A percentile compares a stretch with the other conserved stretches of the same genome.
Conservation (phyloP, 140 eudicot genomes). For the Ambrosia hybrid region DNA sequence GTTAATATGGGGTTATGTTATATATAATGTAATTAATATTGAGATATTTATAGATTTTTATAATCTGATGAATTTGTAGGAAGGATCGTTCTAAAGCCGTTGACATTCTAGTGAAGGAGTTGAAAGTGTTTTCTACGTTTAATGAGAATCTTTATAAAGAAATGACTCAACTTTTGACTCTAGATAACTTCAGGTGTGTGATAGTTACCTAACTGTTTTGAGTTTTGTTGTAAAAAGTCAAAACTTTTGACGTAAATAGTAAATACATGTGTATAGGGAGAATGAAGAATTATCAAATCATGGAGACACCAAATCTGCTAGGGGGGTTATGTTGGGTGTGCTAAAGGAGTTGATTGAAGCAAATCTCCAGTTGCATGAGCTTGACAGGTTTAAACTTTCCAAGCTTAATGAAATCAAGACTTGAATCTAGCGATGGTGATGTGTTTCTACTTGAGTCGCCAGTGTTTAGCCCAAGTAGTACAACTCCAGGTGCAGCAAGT, state of each 20-base stretch:
- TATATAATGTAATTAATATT: neutral
- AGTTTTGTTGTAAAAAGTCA: slow-evolving; percentile 7
- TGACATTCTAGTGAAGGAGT: slow-evolving; percentile 71
- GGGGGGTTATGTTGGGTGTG: slow-evolving; percentile 73
- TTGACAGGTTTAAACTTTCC: slow-evolving; percentile 83
- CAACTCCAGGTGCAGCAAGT: slow-evolving; percentile 40
- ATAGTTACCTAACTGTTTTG: neutral
- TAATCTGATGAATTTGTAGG: slow-evolving; percentile 38
- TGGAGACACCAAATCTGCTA: slow-evolving; percentile 88
- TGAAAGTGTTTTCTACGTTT: slow-evolving; percentile 75
- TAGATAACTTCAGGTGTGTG: slow-evolving; percentile 70
- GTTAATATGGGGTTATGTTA: neutral
- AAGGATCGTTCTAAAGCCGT: slow-evolving; percentile 69
- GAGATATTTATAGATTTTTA: slow-evolving; percentile 12
- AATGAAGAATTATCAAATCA: slow-evolving; percentile 87
- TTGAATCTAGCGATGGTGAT: slow-evolving; percentile 46
- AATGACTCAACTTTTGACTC: slow-evolving; percentile 65
- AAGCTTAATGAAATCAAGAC: slow-evolving; percentile 62
- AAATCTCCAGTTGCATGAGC: slow-evolving; percentile 82
- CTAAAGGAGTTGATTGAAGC: slow-evolving; percentile 86
- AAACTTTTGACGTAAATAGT: slow-evolving; percentile 7
- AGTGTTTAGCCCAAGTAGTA: slow-evolving; percentile 57
- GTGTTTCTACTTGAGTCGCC: too few species aligned
- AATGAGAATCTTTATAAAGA: slow-evolving; percentile 75
- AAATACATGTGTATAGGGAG: slow-evolving; percentile 52